A percentile compares a stretch with the other conserved stretches of the same genome.
Conservation (phyloP, 2,329 filamentous ascomycete genomes). For the Cadophora malorum region DNA sequence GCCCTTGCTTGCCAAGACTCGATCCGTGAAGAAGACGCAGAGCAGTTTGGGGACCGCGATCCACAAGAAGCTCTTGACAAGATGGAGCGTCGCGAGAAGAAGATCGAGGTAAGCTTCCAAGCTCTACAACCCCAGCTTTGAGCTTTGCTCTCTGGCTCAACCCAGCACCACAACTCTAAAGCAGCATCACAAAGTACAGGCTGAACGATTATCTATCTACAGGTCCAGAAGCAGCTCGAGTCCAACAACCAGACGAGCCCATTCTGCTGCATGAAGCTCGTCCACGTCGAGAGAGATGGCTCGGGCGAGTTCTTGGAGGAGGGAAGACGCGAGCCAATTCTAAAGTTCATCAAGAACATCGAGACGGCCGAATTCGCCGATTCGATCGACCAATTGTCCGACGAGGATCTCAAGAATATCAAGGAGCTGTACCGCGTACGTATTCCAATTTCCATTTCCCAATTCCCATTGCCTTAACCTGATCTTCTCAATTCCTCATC, state of each 20-base stretch:
- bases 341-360: background rate
- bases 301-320: conserved; percentile 4
- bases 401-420: background rate
- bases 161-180: background rate
- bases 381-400: background rate
- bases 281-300: background rate
- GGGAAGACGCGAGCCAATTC: background rate
- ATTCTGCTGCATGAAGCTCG: conserved; percentile 5
- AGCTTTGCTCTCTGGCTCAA: background rate
- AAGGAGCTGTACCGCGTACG: conserved; percentile 5
- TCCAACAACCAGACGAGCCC: background rate
- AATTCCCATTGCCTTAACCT: too few relatives aligned
- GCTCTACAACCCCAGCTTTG: background rate
- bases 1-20: background rate
- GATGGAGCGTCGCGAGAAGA: background rate
- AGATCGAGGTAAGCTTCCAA: conserved; percentile 8
- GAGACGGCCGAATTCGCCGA: background rate
- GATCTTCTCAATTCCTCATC: background rate
- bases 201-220: background rate
- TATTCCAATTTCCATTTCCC: background rate
- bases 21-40: background rate
- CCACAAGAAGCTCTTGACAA: background rate
- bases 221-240: background rate
- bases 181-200: background rate
- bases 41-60: background rate